Evolutionary conservation across 2,329 filamentous ascomycete genomes (phyloP).

Genomic region (Colletotrichum australisinense): DNA sequence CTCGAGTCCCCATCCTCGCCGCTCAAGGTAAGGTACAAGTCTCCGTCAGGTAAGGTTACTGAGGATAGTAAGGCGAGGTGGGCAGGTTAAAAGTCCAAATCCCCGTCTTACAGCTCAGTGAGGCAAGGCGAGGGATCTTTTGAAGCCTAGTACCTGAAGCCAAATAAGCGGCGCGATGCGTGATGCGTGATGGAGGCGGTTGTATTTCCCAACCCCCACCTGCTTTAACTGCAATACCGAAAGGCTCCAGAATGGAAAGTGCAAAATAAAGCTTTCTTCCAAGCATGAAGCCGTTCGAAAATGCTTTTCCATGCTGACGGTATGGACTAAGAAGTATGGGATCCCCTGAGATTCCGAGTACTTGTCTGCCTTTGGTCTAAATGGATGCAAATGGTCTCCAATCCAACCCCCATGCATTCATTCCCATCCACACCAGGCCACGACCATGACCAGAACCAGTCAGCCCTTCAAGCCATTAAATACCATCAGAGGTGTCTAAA

Average conservation of each 20-base stretch:
- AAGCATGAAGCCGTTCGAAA: not conserved
- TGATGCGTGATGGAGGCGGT: not conserved
- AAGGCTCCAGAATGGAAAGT: not conserved
- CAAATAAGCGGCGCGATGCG: not conserved
- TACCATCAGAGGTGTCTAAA: conserved; percentile 5
- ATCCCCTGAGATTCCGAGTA: no score
- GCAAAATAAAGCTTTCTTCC: not conserved
- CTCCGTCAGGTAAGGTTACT: not conserved
- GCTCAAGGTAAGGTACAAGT: not conserved
- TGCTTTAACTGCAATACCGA: conserved; percentile 11
- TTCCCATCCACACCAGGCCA: not conserved
- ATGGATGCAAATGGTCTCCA: not conserved
- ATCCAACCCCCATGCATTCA: not conserved
- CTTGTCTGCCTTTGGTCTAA: not conserved
- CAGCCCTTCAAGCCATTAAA: not conserved
- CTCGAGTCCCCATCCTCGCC: conserved; percentile 9
- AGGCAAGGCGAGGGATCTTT: not conserved
- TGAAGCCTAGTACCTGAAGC: not conserved
- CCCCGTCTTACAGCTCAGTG: not conserved
- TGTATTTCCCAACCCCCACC: conserved; percentile 23
- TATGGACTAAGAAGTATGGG: no score
- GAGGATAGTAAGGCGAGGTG: not conserved
- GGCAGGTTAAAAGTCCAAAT: not conserved
- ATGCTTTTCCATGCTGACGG: no score
- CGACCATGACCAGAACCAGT: not conserved